These are phyloP conservation scores for Pythium apleroticum DNA, from an alignment of 352 stramenopile genomes.

Conservation along the genomic window DNA sequence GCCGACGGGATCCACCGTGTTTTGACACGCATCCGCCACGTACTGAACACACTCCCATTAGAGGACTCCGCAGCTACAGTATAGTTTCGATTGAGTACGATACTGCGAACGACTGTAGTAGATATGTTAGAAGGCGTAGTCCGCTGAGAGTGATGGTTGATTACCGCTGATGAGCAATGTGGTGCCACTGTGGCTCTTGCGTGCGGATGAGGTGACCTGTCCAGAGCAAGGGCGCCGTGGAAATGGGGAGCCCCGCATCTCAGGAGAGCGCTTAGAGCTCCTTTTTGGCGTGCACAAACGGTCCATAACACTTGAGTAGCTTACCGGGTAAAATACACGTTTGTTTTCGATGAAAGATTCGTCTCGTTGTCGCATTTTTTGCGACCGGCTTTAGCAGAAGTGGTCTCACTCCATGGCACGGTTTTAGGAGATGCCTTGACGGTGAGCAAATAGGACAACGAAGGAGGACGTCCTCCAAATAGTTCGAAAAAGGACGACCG, in stretches of 20 bases:
- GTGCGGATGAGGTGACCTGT: not conserved
- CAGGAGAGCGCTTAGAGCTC: not conserved
- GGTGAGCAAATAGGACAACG: not conserved
- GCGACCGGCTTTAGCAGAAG: not conserved
- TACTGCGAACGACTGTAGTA: not conserved
- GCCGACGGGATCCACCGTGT: conserved; percentile 21
- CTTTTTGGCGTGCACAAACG: not conserved
- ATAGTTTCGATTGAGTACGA: conserved; percentile 1
- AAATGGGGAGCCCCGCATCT: not conserved
- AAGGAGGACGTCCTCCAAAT: not conserved
- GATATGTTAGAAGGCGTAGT: not conserved
- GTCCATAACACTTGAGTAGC: not conserved
- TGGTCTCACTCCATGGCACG: not conserved
- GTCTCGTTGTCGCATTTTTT: not conserved
- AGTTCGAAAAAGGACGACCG: not conserved
- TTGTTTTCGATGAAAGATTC: not conserved
- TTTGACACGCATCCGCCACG: conserved; percentile 10
- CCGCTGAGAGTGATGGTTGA: not conserved
- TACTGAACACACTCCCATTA: conserved; percentile 7
- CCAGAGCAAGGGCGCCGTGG: not conserved
- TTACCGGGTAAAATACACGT: not conserved
- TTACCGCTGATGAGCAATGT: conserved; percentile 13
- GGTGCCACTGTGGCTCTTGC: conserved; percentile 18
- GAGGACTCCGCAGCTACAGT: not conserved
- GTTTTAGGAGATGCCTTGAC: not conserved